Evolutionary conservation across 148 eudicot genomes (phyloP).

Genomic region (Cornus florida): DNA sequence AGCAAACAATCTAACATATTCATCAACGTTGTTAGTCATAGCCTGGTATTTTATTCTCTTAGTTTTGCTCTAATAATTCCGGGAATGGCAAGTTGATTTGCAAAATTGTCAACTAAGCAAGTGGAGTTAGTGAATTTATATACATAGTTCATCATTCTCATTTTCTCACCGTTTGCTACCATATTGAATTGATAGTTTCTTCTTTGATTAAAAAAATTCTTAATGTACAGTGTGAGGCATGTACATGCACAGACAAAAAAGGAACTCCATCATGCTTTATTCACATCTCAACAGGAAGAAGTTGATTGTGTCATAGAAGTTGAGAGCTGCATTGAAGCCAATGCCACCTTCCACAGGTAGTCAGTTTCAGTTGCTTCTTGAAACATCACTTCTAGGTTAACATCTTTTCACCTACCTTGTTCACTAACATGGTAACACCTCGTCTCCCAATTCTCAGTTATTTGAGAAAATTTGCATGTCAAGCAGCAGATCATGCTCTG

Average conservation of each 20-base stretch:
- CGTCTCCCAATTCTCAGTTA: conserved; percentile 38
- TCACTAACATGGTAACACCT: conserved; percentile 25
- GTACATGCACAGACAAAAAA: conserved; percentile 56
- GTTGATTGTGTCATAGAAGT: conserved; percentile 81
- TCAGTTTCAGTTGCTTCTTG: background rate
- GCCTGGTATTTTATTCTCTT: no score
- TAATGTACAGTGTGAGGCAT: conserved; percentile 69
- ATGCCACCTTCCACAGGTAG: conserved; percentile 80
- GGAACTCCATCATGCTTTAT: conserved; percentile 68
- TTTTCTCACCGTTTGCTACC: background rate
- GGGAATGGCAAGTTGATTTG: background rate
- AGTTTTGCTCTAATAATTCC: no score
- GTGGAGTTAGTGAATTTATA: background rate
- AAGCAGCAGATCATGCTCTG: conserved; percentile 64
- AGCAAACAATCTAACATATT: no score
- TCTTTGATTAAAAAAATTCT: conserved; percentile 3
- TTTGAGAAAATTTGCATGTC: conserved; percentile 60
- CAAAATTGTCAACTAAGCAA: background rate
- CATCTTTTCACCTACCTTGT: background rate
- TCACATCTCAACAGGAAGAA: conserved; percentile 53
- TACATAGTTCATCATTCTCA: background rate
- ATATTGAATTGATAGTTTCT: background rate
- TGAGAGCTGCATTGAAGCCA: conserved; percentile 72
- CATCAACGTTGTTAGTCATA: no score
- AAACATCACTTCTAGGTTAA: conserved; percentile 1